phyloP scores from a whole-genome alignment of 2,329 filamentous ascomycete genomes.

The Hymenoscyphus scutula region DNA sequence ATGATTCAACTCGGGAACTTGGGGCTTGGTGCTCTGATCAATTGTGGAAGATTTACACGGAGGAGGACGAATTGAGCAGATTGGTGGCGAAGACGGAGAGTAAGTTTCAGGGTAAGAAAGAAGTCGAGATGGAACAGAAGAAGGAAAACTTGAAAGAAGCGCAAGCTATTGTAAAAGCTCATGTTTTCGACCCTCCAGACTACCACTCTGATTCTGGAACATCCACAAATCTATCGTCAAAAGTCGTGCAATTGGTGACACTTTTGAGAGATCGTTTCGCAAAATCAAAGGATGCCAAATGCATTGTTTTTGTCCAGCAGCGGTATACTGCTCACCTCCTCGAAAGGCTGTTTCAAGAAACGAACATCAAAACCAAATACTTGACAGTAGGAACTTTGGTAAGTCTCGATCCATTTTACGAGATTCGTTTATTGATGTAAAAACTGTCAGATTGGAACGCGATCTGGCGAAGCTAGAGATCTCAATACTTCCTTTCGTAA shows the following conservation, averaged over 20 bases:
- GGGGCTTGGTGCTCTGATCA: slow-evolving; percentile 84
- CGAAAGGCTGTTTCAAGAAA: slow-evolving; percentile 60
- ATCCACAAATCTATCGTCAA: slow-evolving; percentile 59
- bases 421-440: slow-evolving; percentile 11
- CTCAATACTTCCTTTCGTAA: slow-evolving; percentile 62
- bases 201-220: slow-evolving; percentile 19
- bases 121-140: slow-evolving; percentile 48
- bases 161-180: slow-evolving; percentile 51
- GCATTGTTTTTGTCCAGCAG: slow-evolving; percentile 84
- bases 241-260: slow-evolving; percentile 64
- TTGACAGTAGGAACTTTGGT: slow-evolving; percentile 64
- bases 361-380: slow-evolving; percentile 53
- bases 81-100: slow-evolving; percentile 56
- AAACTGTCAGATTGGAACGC: slow-evolving; percentile 46
- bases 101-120: slow-evolving; percentile 36
- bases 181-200: slow-evolving; percentile 45
- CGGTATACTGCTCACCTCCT: slow-evolving; percentile 75
- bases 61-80: slow-evolving; percentile 59
- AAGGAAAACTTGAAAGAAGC: slow-evolving; percentile 58
- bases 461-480: slow-evolving; percentile 50
- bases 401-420: slow-evolving; percentile 24
- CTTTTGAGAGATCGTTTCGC: slow-evolving; percentile 66
- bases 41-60: slow-evolving; percentile 71
- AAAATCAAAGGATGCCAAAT: slow-evolving; percentile 56
- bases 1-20: slow-evolving; percentile 60